These are phyloP conservation scores for Phytophthora agathidicida DNA, from an alignment of 352 stramenopile species.

Conservation along the genomic window DNA sequence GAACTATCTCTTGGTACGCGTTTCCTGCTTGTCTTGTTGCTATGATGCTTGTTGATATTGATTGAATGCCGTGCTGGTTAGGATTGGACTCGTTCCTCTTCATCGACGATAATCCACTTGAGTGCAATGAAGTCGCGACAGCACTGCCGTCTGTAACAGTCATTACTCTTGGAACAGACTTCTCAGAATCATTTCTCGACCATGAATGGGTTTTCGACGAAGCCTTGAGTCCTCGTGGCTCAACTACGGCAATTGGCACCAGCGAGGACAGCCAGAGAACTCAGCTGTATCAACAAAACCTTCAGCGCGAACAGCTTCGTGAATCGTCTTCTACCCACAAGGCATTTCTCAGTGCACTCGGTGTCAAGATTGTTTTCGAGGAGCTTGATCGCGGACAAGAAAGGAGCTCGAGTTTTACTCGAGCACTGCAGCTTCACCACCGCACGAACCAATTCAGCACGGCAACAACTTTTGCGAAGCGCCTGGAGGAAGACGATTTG, in stretches of 20 bases:
- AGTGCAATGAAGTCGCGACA: constrained; percentile 66
- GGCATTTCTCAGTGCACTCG: constrained; percentile 71
- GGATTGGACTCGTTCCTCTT: constrained; percentile 74
- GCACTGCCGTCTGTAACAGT: constrained; percentile 56
- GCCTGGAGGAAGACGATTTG: constrained; percentile 38
- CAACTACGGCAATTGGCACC: constrained; percentile 18
- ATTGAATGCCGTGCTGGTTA: constrained; percentile 13
- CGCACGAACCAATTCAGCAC: constrained; percentile 81
- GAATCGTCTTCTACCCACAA: constrained; percentile 41
- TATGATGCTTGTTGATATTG: not conserved
- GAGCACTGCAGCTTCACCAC: constrained; percentile 69
- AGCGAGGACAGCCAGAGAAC: constrained; percentile 60
- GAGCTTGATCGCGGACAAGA: constrained; percentile 29
- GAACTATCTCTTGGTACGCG: constrained; percentile 64
- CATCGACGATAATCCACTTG: constrained; percentile 73
- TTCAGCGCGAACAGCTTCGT: constrained; percentile 41
- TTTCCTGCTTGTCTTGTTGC: too few species aligned
- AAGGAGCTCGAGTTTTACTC: constrained; percentile 36
- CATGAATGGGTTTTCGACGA: constrained; percentile 65
- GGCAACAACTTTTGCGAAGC: constrained; percentile 55
- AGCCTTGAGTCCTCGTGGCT: constrained; percentile 3
- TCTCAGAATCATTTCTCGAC: constrained; percentile 40
- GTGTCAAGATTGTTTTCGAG: constrained; percentile 73
- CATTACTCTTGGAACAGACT: constrained; percentile 49
- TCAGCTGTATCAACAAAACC: constrained; percentile 63